Evolutionary conservation across 768 basidiomycete genomes (phyloP), one percentile per base, ranked within the genome.

Genomic region (Mycena sanguinolenta): DNA sequence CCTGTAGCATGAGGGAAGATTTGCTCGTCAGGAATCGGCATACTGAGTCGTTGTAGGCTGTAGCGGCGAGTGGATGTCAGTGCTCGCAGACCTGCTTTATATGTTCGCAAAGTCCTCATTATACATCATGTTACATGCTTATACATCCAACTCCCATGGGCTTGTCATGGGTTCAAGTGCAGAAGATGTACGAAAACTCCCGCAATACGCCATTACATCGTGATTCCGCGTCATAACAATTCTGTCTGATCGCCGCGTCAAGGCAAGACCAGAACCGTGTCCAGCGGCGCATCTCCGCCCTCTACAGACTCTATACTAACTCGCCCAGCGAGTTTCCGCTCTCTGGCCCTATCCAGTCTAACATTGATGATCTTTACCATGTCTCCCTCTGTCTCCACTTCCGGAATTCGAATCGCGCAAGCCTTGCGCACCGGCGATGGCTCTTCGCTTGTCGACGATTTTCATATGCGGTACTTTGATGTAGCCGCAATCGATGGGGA

Each of bases 401-500:
- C n/a, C 82, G 49, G 78, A 69, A 49, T 73, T 74, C n/a, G 74
- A 69, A 42, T 72, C 71, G 60, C 74, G 78, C 57, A 70, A 66
- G 16, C 76, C 76, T 54, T 76, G 80, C 28, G 74, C 73, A 55
- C 69, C 74, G n/a, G 79, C 71, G 21, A 79, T 74, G 9, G 74
- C 80, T 61, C 80, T 84, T 60, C 92, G 82, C 63, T 87, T 83
- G 76, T 88, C 84, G 46, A 83, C 74, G 28, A 95, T 89, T 76
- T 82, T 87, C 72, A 95, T 85, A 27, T 82, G 80, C 19, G 94
- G 94, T 25, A 92, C 75, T 69, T 78, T 85, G 57, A 92, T 82
- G 72, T 88, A 82, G 38, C 94, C 94, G 77, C 92, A 94, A 68
- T 93, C 92, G 44, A 95, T 78, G 2, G 94, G 92, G 32, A 94